Base-by-base conservation (phyloP, 768 basidiomycete species). In the Termitomyces sp. region DNA sequence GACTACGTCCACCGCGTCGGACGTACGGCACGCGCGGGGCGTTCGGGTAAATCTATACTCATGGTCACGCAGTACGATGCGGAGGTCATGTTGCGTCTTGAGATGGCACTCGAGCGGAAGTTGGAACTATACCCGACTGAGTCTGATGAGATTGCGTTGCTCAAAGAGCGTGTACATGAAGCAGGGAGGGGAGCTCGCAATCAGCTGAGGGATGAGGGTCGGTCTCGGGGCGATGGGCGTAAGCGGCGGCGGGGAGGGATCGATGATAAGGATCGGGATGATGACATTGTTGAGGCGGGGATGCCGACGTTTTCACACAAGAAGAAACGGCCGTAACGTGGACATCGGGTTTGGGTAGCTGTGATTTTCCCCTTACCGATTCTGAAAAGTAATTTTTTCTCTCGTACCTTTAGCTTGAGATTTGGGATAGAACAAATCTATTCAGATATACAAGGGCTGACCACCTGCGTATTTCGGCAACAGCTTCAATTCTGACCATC, bases 1-100 rank as follows among this genome's bases (percentile, higher is more conserved):
- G 96, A 98, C 69, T 98, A 98, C 72, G 94, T 98, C 45, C 95
- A 98, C 68, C 85, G 95, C 39, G 95, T 98, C 7, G 95, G 95
- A 34, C 84, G 95, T 52, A 98, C 95, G 37, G 96, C 95, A 5
- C 88, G 95, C 64, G 95, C 96, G 2, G 96, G 95, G 27, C 83
- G 95, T 44, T 84, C 92, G 0, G 96, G 96, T 34, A 97, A 97
- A 74, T 87, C 91, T 2, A 89, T 98, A 65, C 94, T 94, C 27
- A 80, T 98, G 43, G 94, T 96, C 21, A 91, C 94, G 8, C 96
- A 98, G 72, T 98, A 97, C 70, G 95, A 97, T 63, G 92, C 98
- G 54, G 96, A 98, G 72, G 79, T 96, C 41, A 73, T 98, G 9
- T 91, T 96, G 70, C 87, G 96, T 9, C 96, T 98, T 67, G 95